A percentile compares a stretch with the other conserved stretches of the same genome.
These are phyloP conservation scores for Penicillium aurantiogriseum DNA, from an alignment of 2,329 filamentous ascomycete species.

Conservation along the genomic window DNA sequence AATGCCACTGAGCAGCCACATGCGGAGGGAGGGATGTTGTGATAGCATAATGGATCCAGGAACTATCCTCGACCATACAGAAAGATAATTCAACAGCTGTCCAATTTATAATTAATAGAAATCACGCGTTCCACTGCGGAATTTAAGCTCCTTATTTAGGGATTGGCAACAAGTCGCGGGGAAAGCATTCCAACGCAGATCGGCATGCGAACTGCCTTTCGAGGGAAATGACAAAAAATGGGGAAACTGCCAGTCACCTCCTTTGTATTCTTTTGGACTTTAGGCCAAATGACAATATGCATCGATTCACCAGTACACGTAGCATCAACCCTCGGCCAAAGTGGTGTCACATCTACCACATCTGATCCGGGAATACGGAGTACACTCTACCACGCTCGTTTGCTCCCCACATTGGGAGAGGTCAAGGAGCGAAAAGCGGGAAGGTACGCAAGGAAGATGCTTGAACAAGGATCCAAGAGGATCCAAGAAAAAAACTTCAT, in stretches of 20 bases:
- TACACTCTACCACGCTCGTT: neutral
- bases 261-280: neutral
- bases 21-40: neutral
- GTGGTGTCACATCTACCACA: slow-evolving; percentile 10
- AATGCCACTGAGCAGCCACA: slow-evolving; percentile 4
- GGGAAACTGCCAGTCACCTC: neutral
- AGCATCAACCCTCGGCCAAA: neutral
- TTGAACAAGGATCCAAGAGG: neutral
- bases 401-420: neutral
- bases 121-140: neutral
- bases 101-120: neutral
- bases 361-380: neutral
- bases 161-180: slow-evolving; percentile 8
- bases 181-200: slow-evolving; percentile 21
- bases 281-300: slow-evolving; percentile 1
- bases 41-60: slow-evolving; percentile 8
- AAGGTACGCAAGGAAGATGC: neutral
- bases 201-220: slow-evolving; percentile 11
- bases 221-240: slow-evolving; percentile 1
- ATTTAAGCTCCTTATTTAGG: slow-evolving; percentile 15
- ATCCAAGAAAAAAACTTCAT: neutral
- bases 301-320: neutral
- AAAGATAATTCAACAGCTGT: neutral
- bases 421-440: neutral
- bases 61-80: neutral